Conservation (phyloP, 2,329 filamentous ascomycete genomes). For the Fusarium oligoseptatum region DNA sequence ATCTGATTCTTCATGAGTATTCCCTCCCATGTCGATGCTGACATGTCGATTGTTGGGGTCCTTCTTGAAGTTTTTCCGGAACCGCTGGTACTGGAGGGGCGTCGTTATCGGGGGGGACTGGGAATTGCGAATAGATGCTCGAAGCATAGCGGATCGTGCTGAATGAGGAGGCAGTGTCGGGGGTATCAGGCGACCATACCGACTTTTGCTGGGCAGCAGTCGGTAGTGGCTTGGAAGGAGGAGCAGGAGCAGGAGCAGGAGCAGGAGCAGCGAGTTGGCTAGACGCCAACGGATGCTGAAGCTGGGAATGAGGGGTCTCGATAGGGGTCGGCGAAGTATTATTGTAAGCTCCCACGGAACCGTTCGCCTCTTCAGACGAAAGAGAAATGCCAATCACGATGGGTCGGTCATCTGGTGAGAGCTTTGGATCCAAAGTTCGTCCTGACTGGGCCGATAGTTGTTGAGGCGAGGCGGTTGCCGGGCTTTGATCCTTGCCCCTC, state of each 20-base stretch:
- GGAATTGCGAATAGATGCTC: conserved; percentile 73
- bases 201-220: conserved; percentile 56
- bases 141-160: conserved; percentile 62
- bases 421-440: conserved; percentile 55
- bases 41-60: conserved; percentile 51
- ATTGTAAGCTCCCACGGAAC: conserved; percentile 56
- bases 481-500: conserved; percentile 53
- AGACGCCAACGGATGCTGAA: conserved; percentile 17
- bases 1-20: conserved; percentile 62
- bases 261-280: conserved; percentile 6
- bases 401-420: conserved; percentile 77
- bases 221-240: conserved; percentile 29
- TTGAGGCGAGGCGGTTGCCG: conserved; percentile 45
- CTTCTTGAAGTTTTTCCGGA: conserved; percentile 59
- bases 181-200: conserved; percentile 73
- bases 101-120: conserved; percentile 53
- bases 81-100: conserved; percentile 73
- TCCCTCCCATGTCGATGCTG: conserved; percentile 50
- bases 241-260: background rate
- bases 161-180: conserved; percentile 62
- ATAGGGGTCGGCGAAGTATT: conserved; percentile 53
- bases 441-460: conserved; percentile 34
- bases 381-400: conserved; percentile 80
- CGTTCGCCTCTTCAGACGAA: conserved; percentile 58
- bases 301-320: conserved; percentile 23